Percentiles rank a stretch among this genome's conserved stretches.
Conservation (phyloP, 495 filamentous ascomycete genomes). For the Endocarpon pusillum region DNA sequence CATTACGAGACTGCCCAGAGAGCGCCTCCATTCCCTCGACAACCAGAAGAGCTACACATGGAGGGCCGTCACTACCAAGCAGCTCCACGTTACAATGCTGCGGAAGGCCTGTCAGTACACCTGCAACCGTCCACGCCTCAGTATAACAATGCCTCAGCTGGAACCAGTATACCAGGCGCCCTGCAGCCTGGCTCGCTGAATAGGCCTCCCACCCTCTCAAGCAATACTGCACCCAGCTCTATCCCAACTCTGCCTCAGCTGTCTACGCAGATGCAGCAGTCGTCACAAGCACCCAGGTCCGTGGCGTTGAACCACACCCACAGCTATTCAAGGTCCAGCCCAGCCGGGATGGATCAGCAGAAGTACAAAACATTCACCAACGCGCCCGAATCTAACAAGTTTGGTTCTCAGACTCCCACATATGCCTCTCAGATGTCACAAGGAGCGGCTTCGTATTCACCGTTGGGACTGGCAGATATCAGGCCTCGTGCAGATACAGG, state of each 20-base stretch:
- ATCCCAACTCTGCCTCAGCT: conserved; percentile 54
- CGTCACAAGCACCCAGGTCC: conserved; percentile 47
- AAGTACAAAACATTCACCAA: conserved; percentile 56
- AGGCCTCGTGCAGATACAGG: conserved; percentile 54
- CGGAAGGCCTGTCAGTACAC: conserved; percentile 41
- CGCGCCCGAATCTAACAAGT: conserved; percentile 50
- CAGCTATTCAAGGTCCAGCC: conserved; percentile 69
- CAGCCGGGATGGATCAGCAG: conserved; percentile 54
- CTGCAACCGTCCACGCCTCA: conserved; percentile 48
- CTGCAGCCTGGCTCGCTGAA: conserved; percentile 48
- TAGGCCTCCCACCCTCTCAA: conserved; percentile 46
- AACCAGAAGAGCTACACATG: conserved; percentile 66
- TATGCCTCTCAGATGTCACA: conserved; percentile 52
- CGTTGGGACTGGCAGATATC: conserved; percentile 81
- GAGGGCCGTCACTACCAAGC: conserved; percentile 27
- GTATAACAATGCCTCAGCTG: conserved; percentile 32
- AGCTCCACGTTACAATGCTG: conserved; percentile 33
- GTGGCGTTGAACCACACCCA: conserved; percentile 45
- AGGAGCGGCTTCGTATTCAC: conserved; percentile 63
- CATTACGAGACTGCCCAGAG: conserved; percentile 39
- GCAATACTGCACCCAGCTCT: conserved; percentile 52
- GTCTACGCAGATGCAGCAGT: conserved; percentile 36
- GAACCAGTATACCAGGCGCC: conserved; percentile 44
- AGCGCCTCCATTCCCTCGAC: conserved; percentile 30
- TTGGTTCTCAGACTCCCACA: conserved; percentile 45